These are phyloP conservation scores for Gastrolobium villosum DNA, from an alignment of 306 rosid genomes.

Conservation along the genomic window DNA sequence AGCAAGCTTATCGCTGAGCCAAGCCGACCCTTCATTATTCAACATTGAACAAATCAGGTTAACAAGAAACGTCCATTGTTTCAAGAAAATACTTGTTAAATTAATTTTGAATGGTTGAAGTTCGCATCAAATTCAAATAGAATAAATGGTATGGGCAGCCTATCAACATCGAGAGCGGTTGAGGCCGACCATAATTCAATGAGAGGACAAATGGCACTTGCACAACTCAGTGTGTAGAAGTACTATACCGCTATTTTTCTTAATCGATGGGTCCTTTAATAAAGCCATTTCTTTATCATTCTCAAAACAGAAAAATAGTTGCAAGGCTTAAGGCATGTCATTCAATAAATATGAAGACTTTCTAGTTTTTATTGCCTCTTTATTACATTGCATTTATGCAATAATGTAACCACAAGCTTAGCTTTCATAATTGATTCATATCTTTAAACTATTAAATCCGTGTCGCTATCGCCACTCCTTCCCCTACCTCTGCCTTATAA, in stretches of 20 bases:
- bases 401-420: neutral
- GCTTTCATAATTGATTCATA: constrained; percentile 12
- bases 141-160: constrained; percentile 7
- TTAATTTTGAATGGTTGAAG: neutral
- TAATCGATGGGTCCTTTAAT: neutral
- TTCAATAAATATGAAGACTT: constrained; percentile 3
- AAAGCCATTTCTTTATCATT: neutral
- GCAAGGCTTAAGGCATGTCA: constrained; percentile 1
- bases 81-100: constrained; percentile 1
- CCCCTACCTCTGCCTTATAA: neutral
- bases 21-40: too few species aligned
- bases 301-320: neutral
- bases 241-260: neutral
- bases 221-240: neutral
- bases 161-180: constrained; percentile 1
- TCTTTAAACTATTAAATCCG: neutral
- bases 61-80: neutral
- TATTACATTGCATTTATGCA: neutral
- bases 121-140: neutral
- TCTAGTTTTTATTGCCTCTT: neutral
- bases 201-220: neutral
- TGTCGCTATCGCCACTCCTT: neutral
- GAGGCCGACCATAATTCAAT: constrained; percentile 21
- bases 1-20: too few species aligned
- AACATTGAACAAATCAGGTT: constrained; percentile 1